Evolutionary conservation across 495 filamentous ascomycete genomes (phyloP).

Genomic region (Penicillium verhagenii): DNA sequence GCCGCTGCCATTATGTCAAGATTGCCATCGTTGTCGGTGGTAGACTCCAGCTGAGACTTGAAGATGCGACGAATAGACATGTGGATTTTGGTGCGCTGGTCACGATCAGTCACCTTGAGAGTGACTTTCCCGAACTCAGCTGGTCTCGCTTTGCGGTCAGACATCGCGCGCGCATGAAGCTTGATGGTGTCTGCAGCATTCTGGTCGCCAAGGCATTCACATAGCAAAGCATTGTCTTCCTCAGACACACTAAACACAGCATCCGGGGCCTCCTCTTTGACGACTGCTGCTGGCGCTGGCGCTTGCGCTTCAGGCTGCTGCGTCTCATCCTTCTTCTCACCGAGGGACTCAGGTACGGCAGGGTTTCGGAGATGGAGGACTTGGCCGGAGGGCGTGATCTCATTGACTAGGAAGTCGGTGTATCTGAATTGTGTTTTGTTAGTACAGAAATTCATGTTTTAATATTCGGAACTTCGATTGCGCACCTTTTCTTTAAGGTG

Average conservation of each 20-base stretch:
- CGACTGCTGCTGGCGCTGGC: conserved; percentile 7
- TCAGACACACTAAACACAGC: conserved; percentile 38
- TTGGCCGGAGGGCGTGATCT: conserved; percentile 74
- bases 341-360: conserved; percentile 22
- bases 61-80: conserved; percentile 67
- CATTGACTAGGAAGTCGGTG: conserved; percentile 94
- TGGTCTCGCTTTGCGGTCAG: conserved; percentile 37
- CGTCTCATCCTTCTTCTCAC: conserved; percentile 1
- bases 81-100: conserved; percentile 63
- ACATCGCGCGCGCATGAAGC: conserved; percentile 45
- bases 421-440: conserved; percentile 54
- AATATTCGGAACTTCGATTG: no score
- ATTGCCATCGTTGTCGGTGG: conserved; percentile 54
- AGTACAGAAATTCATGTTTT: no score
- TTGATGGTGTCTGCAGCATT: conserved; percentile 37
- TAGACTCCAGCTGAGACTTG: conserved; percentile 62
- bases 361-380: conserved; percentile 71
- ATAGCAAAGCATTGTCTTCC: conserved; percentile 47
- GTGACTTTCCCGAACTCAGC: conserved; percentile 45
- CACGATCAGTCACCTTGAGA: conserved; percentile 53
- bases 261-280: conserved; percentile 12
- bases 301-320: conserved; percentile 5
- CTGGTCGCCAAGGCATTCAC: conserved; percentile 44
- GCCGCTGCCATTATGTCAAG: conserved; percentile 57
- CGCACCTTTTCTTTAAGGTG: conserved; percentile 58